These are phyloP conservation scores for Bacidia gigantensis DNA, from an alignment of 495 filamentous ascomycete species.

Conservation along the genomic window DNA sequence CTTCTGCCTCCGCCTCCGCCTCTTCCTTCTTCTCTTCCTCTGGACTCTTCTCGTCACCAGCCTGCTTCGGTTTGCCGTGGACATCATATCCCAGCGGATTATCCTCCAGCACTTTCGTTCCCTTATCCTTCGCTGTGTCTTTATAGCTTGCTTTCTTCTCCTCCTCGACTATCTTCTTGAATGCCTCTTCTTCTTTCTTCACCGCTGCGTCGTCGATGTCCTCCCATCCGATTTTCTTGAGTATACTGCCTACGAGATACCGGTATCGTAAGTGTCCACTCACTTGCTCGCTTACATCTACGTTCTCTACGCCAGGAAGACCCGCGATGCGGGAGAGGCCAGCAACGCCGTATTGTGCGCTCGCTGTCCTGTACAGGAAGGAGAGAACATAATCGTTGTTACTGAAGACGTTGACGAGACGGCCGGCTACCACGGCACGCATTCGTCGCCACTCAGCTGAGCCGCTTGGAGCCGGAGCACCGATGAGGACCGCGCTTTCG, in stretches of 20 bases:
- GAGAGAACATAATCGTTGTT: conserved; percentile 65
- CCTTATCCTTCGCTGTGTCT: conserved; percentile 32
- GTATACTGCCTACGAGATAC: conserved; percentile 51
- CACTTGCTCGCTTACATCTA: conserved; percentile 59
- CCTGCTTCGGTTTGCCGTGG: conserved; percentile 18
- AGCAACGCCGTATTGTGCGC: conserved; percentile 62
- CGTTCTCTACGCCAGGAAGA: conserved; percentile 58
- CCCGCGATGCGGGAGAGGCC: conserved; percentile 53
- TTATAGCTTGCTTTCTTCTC: conserved; percentile 34
- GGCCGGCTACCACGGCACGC: conserved; percentile 56
- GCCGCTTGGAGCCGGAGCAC: conserved; percentile 61
- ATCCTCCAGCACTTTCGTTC: conserved; percentile 20
- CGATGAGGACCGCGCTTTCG: conserved; percentile 74
- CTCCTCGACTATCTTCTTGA: conserved; percentile 41
- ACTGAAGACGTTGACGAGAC: conserved; percentile 65
- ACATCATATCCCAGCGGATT: conserved; percentile 6
- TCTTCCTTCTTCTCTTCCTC: conserved; percentile 26
- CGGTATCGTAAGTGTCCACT: conserved; percentile 62
- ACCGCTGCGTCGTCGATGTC: conserved; percentile 44
- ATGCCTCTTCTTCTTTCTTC: conserved; percentile 42
- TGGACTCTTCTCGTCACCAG: conserved; percentile 15
- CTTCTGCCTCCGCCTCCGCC: conserved; percentile 14
- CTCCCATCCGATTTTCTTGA: conserved; percentile 54
- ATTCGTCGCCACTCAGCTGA: conserved; percentile 51
- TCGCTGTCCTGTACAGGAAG: conserved; percentile 64